Conservation (phyloP, 768 basidiomycete species). For the Lactarius hatsudake region DNA sequence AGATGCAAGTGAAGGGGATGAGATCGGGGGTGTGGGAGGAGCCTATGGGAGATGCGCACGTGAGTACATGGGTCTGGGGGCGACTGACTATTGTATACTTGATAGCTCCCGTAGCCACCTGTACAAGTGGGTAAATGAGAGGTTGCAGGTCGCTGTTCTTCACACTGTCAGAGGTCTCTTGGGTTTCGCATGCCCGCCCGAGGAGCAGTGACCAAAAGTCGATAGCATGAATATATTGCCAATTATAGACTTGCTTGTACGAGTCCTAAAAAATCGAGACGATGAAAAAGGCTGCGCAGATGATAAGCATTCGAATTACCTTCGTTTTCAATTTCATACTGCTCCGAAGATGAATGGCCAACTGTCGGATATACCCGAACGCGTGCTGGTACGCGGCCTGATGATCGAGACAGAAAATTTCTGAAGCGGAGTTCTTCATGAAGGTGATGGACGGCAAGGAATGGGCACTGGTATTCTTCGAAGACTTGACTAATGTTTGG, state of each 20-base stretch:
- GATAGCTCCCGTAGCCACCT: conserved; percentile 89
- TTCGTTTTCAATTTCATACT: conserved; percentile 88
- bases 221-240: conserved; percentile 94
- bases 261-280: conserved; percentile 57
- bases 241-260: conserved; percentile 95
- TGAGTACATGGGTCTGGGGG: conserved; percentile 8
- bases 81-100: conserved; percentile 54
- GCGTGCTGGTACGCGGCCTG: conserved; percentile 85
- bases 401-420: conserved; percentile 80
- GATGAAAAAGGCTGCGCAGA: neutral
- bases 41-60: conserved; percentile 43
- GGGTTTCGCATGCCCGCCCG: conserved; percentile 69
- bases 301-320: conserved; percentile 40
- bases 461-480: conserved; percentile 81
- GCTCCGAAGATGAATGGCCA: conserved; percentile 88
- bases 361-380: conserved; percentile 92
- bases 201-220: conserved; percentile 96
- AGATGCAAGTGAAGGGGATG: conserved; percentile 95
- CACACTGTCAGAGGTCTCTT: conserved; percentile 49
- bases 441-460: conserved; percentile 89
- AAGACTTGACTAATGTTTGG: conserved; percentile 76
- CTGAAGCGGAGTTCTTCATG: conserved; percentile 97
- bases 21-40: conserved; percentile 87
- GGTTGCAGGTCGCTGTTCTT: conserved; percentile 76
- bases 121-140: conserved; percentile 94